phyloP scores from a whole-genome alignment of 257 asterid species.

The Ophiorrhiza pumila region DNA sequence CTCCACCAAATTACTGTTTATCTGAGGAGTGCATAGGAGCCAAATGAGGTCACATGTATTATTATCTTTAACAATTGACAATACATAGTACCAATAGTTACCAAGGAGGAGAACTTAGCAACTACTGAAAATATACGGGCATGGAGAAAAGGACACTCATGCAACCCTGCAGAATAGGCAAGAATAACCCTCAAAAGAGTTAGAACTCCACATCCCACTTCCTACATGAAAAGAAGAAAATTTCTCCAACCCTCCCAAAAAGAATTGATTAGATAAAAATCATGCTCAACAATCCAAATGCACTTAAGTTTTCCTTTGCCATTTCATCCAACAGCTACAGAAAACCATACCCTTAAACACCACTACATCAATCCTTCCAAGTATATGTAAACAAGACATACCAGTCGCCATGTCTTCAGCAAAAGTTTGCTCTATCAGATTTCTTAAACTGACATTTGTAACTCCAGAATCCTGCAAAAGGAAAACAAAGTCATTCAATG shows the following conservation, averaged over 20 bases:
- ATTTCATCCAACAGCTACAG: not conserved
- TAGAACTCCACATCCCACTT: conserved; percentile 16
- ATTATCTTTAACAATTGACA: not conserved
- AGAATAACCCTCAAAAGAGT: conserved; percentile 12
- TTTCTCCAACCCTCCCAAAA: not conserved
- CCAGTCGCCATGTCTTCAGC: conserved; percentile 83
- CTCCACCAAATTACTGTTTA: conserved; percentile 62
- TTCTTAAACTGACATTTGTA: conserved; percentile 35
- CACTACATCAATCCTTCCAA: not conserved
- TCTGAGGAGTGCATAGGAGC: conserved; percentile 44
- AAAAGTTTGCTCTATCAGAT: conserved; percentile 63
- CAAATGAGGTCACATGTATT: conserved; percentile 19
- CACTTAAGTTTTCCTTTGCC: conserved; percentile 6
- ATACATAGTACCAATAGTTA: conserved; percentile 25
- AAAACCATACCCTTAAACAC: not conserved
- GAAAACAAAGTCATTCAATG: conserved; percentile 3
- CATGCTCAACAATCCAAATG: not conserved
- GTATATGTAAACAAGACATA: conserved; percentile 25
- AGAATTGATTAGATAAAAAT: not conserved
- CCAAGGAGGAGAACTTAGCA: conserved; percentile 83
- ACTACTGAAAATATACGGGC: conserved; percentile 87
- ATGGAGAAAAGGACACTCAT: conserved; percentile 80
- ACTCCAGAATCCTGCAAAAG: conserved; percentile 58
- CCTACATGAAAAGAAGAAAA: not conserved
- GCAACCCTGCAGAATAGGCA: conserved; percentile 49